Evolutionary conservation across 2,329 filamentous ascomycete species (phyloP), one percentile per base, ranked within the genome.

Genomic region (Corinectria fuckeliana): DNA sequence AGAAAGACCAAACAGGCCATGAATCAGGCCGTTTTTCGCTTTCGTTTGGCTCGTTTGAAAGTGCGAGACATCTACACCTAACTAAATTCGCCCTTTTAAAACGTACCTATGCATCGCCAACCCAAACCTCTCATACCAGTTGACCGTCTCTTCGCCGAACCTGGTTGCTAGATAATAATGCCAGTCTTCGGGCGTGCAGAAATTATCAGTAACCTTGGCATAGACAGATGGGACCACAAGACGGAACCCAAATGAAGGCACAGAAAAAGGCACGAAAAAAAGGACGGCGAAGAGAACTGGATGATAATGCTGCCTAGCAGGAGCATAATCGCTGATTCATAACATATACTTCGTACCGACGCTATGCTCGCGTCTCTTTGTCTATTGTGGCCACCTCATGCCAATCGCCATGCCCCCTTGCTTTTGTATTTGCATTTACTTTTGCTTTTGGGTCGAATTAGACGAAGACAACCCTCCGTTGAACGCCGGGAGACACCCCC

Each of bases 301-400:
- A 50, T 49, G n/a, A n/a, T n/a, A n/a, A 25, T 52, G 39, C 16
- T 44, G 16, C 42, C 50, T 54, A 50, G 28, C 45, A 39, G 56
- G 49, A 39, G 23, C 44, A 18, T 54, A 36, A 51, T 36, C 25
- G 30, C 44, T 54, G 38, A 50, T 49, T 54, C 36, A 38, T 50
- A 58, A 41, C n/a, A n/a, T n/a, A n/a, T n/a, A n/a, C n/a, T n/a
- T 30, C 39, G 32, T 47, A 28, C 34, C 41, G 28, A 54, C 56
- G 56, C 56, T 54, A 21, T 36, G 28, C 25, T 34, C 16, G 49
- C 36, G 50, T 54, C 32, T 56, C 32, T 32, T 50, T 38, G 56
- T 50, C 50, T 54, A 50, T 11, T 26, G 20, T 30, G 38, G 39
- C 28, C 56, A 26, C 38, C 44, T 36, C 38, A 26, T 59, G 45